phyloP scores from a whole-genome alignment of 2,329 filamentous ascomycete species.

The Colletotrichum tabaci region DNA sequence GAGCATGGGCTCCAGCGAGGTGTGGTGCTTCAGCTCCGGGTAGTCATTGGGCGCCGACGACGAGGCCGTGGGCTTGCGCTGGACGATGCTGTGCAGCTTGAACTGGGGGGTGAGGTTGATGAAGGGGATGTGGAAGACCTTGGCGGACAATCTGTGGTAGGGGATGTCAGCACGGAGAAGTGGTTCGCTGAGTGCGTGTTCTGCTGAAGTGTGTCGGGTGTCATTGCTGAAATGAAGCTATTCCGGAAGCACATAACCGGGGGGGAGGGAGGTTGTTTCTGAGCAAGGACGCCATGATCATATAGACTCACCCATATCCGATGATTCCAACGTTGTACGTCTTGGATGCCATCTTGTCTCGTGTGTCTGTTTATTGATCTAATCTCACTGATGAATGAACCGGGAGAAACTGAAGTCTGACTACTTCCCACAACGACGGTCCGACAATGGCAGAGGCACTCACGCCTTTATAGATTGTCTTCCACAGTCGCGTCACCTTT shows the following conservation, averaged over 20 bases:
- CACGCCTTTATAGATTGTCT: slow-evolving; percentile 29
- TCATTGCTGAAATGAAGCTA: background rate
- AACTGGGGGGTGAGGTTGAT: slow-evolving; percentile 75
- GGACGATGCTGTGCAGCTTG: slow-evolving; percentile 81
- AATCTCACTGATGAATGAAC: background rate
- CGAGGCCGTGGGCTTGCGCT: slow-evolving; percentile 77
- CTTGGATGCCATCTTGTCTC: slow-evolving; percentile 47
- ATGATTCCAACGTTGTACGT: slow-evolving; percentile 66
- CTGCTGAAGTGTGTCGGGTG: too few species aligned
- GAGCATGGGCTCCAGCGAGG: slow-evolving; percentile 73
- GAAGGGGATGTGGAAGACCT: slow-evolving; percentile 89
- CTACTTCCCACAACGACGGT: background rate
- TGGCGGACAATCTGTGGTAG: slow-evolving; percentile 71
- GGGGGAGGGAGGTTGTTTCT: background rate
- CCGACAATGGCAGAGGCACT: background rate
- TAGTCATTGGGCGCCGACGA: slow-evolving; percentile 81
- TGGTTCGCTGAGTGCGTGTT: background rate
- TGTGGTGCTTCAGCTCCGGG: slow-evolving; percentile 75
- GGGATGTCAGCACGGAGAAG: slow-evolving; percentile 37
- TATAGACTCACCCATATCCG: slow-evolving; percentile 63
- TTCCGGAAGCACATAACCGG: slow-evolving; percentile 14
- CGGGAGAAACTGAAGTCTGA: background rate
- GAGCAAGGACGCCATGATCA: slow-evolving; percentile 17
- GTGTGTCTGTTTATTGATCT: too few species aligned
- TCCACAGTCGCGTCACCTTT: slow-evolving; percentile 13